Evolutionary conservation across 208 protist species (phyloP).

Genomic region (Acanthamoeba royreba): DNA sequence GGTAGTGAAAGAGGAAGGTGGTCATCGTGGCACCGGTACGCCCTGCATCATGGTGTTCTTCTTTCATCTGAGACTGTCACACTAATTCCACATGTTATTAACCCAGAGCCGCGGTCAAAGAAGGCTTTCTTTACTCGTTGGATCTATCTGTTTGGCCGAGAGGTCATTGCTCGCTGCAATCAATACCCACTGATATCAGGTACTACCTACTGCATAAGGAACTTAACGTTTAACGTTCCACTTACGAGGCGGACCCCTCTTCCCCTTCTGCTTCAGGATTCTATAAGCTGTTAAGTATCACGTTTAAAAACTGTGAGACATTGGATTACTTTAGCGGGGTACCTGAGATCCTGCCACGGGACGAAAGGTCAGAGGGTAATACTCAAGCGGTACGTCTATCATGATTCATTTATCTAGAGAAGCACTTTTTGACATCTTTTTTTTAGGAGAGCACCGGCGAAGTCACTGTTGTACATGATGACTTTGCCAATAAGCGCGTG

Average conservation of each 20-base stretch:
- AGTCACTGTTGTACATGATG: constrained; percentile 2
- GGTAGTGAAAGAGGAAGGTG: background rate
- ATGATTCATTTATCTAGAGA: background rate
- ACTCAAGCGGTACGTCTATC: constrained; percentile 12
- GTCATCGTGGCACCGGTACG: background rate
- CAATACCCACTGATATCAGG: constrained; percentile 54
- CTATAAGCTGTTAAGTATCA: constrained; percentile 65
- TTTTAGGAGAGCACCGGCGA: background rate
- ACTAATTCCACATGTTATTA: background rate
- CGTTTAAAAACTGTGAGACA: constrained; percentile 50
- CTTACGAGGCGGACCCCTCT: background rate
- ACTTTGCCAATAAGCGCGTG: constrained; percentile 29
- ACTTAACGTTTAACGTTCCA: background rate
- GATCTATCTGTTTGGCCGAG: constrained; percentile 65
- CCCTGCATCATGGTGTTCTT: no score
- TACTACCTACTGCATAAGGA: background rate
- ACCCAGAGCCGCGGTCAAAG: background rate
- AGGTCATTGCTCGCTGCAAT: constrained; percentile 53
- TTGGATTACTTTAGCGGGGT: constrained; percentile 58
- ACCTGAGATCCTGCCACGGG: background rate
- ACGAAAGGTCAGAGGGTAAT: background rate
- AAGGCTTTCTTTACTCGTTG: constrained; percentile 43
- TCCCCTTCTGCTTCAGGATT: constrained; percentile 44
- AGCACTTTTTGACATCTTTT: background rate
- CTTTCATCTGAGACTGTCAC: background rate